phyloP scores from a whole-genome alignment of 192 early-diverging fungal species.

The Coemansia sp. region DNA sequence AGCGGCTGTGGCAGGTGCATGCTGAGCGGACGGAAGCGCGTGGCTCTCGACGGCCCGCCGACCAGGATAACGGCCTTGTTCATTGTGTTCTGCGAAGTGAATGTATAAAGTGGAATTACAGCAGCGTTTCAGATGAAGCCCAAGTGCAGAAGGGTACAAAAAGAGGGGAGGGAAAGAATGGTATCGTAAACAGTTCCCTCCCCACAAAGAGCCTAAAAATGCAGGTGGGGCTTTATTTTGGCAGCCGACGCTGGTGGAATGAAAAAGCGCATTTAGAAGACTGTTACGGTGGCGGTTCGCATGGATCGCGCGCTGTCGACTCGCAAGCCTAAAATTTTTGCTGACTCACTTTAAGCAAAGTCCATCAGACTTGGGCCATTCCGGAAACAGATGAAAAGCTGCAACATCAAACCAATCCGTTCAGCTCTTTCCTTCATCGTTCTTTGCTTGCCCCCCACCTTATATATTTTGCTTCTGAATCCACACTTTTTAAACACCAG shows the following conservation, averaged over 20 bases:
- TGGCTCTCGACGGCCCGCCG: constrained; percentile 96
- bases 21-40: constrained; percentile 96
- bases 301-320: background rate
- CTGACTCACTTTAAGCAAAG: background rate
- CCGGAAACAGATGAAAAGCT: background rate
- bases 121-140: background rate
- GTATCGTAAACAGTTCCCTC: no score
- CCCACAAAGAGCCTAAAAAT: no score
- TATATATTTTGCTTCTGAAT: background rate
- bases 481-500: background rate
- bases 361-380: background rate
- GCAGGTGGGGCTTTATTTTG: background rate
- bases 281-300: background rate
- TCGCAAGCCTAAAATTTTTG: constrained; percentile 5
- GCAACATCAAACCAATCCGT: background rate
- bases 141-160: background rate
- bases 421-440: background rate
- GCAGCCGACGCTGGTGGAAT: no score
- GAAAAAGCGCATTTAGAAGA: no score
- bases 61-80: constrained; percentile 95
- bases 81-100: constrained; percentile 8
- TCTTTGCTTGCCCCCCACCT: background rate
- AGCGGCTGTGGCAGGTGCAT: constrained; percentile 97
- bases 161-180: background rate
- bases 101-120: background rate